A percentile compares a stretch with the other conserved stretches of the same genome.
Conservation (phyloP, 805 yeast genomes). For the Kurtzmaniella cleridarum region DNA sequence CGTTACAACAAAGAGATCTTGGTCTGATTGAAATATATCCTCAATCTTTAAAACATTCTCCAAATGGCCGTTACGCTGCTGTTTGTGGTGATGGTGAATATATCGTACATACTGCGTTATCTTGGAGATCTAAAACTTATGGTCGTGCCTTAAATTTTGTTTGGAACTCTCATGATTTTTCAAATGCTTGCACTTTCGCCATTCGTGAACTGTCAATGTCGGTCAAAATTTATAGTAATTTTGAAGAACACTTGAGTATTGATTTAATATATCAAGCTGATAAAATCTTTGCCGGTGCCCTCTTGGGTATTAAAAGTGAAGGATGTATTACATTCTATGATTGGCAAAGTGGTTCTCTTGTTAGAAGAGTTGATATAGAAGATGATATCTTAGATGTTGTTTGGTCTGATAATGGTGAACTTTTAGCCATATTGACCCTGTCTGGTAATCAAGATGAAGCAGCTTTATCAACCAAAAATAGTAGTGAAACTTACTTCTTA, state of each 20-base stretch:
- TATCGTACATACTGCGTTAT: conserved; percentile 90
- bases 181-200: conserved; percentile 69
- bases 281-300: conserved; percentile 82
- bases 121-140: conserved; percentile 95
- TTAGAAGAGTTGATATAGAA: conserved; percentile 80
- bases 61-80: conserved; percentile 95
- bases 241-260: conserved; percentile 67
- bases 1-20: conserved; percentile 79
- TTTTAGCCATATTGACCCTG: conserved; percentile 60
- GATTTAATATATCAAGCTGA: conserved; percentile 70
- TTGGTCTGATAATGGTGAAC: conserved; percentile 93
- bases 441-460: conserved; percentile 19
- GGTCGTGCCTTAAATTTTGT: conserved; percentile 88
- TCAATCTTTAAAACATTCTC: conserved; percentile 80
- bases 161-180: conserved; percentile 80
- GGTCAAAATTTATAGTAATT: conserved; percentile 74
- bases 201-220: conserved; percentile 62
- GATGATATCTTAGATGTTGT: conserved; percentile 70
- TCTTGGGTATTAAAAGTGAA: conserved; percentile 77
- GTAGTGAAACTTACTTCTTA: conserved; percentile 71
- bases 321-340: conserved; percentile 86
- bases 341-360: conserved; percentile 85
- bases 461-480: conserved; percentile 26
- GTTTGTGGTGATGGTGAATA: conserved; percentile 98
- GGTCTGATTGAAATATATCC: conserved; percentile 96